A percentile compares a stretch with the other conserved stretches of the same genome.
Evolutionary conservation across 148 eudicot species (phyloP).

Genomic region (Heliosperma pusillum): DNA sequence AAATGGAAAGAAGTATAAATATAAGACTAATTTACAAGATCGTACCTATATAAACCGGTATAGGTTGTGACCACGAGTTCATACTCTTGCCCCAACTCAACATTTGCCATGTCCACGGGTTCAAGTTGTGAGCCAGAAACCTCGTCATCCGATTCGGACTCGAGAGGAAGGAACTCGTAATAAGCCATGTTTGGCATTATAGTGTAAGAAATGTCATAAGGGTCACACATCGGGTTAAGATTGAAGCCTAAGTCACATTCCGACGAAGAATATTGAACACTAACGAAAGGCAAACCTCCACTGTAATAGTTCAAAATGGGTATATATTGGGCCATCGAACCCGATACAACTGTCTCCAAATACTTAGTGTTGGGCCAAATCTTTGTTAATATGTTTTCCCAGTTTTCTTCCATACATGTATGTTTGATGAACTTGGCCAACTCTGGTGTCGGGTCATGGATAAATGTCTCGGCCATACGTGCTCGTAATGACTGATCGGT

Average conservation of each 20-base stretch:
- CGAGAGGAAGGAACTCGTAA: constrained; percentile 14
- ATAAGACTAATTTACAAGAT: not conserved
- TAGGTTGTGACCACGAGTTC: constrained; percentile 21
- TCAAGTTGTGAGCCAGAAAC: not conserved
- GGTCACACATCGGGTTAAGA: constrained; percentile 3
- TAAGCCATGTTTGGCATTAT: constrained; percentile 19
- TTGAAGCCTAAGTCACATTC: constrained; percentile 15
- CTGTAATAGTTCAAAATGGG: constrained; percentile 14
- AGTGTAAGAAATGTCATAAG: constrained; percentile 7
- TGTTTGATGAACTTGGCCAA: not conserved
- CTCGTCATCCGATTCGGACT: not conserved
- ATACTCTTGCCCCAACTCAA: constrained; percentile 18
- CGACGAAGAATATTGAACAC: not conserved
- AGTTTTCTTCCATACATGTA: not conserved
- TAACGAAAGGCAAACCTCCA: constrained; percentile 7
- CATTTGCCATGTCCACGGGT: constrained; percentile 29
- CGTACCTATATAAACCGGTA: constrained; percentile 17
- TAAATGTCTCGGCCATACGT: constrained; percentile 3
- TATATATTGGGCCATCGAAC: constrained; percentile 12
- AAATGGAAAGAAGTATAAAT: too few relatives aligned
- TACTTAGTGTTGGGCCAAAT: constrained; percentile 9
- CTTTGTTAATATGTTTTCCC: not conserved
- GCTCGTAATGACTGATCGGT: constrained; percentile 7
- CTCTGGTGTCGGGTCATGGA: not conserved
- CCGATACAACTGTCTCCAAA: constrained; percentile 1